Evolutionary conservation across 2,329 filamentous ascomycete genomes (phyloP).

Genomic region (Hypocrella siamensis): DNA sequence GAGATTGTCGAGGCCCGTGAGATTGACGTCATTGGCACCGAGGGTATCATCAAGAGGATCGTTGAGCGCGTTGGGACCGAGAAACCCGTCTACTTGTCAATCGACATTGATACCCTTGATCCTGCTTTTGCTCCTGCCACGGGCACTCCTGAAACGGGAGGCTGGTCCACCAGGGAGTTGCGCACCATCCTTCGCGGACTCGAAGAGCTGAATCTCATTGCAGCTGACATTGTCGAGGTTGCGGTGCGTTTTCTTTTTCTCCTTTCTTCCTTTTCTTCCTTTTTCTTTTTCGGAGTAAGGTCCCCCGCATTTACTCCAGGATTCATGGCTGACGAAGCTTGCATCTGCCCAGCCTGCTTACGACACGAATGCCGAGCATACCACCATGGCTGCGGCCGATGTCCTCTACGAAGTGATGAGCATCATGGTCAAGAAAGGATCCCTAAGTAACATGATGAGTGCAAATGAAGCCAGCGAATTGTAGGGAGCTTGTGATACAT

Average conservation of each 20-base stretch:
- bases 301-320: too few species aligned
- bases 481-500: background rate
- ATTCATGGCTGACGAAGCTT: too few species aligned
- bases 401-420: slow-evolving; percentile 29
- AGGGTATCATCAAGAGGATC: slow-evolving; percentile 51
- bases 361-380: slow-evolving; percentile 62
- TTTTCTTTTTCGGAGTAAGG: background rate
- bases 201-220: slow-evolving; percentile 64
- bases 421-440: slow-evolving; percentile 7
- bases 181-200: slow-evolving; percentile 65
- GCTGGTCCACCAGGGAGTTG: slow-evolving; percentile 73
- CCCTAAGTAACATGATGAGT: slow-evolving; percentile 1
- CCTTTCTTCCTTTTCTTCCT: background rate
- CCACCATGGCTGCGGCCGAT: slow-evolving; percentile 66
- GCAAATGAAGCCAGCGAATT: background rate
- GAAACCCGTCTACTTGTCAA: slow-evolving; percentile 57
- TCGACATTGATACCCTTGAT: slow-evolving; percentile 69
- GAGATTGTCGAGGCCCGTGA: slow-evolving; percentile 25
- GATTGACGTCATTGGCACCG: slow-evolving; percentile 60
- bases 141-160: slow-evolving; percentile 71
- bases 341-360: slow-evolving; percentile 50
- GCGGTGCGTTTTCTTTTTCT: slow-evolving; percentile 17
- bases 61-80: slow-evolving; percentile 48
- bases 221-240: slow-evolving; percentile 76
- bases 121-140: slow-evolving; percentile 39